Conservation (phyloP, 805 yeast species). For the Helenozyma baotianmanensis region DNA sequence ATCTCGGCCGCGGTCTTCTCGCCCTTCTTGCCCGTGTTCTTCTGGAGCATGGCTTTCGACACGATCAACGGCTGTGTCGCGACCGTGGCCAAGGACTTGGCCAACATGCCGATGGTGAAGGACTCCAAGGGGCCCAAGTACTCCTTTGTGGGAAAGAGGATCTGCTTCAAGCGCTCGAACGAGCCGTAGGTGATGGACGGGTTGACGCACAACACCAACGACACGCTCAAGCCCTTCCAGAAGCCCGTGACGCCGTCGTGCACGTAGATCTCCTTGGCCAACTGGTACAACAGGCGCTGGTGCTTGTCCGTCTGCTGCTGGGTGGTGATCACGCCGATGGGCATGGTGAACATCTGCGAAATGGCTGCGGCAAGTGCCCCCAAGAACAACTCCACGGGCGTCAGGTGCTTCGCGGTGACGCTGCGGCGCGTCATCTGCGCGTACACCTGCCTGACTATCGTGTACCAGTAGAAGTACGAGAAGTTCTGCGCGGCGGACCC, state of each 20-base stretch:
- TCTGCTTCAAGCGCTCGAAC: constrained; percentile 59
- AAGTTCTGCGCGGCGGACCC: constrained; percentile 77
- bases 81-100: constrained; percentile 75
- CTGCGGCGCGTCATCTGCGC: constrained; percentile 32
- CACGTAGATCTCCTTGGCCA: constrained; percentile 45
- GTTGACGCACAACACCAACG: constrained; percentile 70
- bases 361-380: constrained; percentile 82
- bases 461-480: constrained; percentile 85
- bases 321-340: constrained; percentile 70
- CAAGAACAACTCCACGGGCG: constrained; percentile 62
- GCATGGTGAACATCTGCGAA: constrained; percentile 75
- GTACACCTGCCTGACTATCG: constrained; percentile 58
- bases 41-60: constrained; percentile 77
- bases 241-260: constrained; percentile 68
- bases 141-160: constrained; percentile 40
- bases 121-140: constrained; percentile 58
- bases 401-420: constrained; percentile 41
- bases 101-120: constrained; percentile 70
- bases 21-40: constrained; percentile 25
- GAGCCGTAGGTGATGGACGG: constrained; percentile 87
- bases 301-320: constrained; percentile 51
- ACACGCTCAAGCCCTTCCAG: constrained; percentile 82
- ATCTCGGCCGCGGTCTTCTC: constrained; percentile 24
- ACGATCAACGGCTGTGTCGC: constrained; percentile 82
- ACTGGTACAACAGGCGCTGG: constrained; percentile 27